phyloP scores from a whole-genome alignment of 176 grass and related monocot species.

The Elymus sibiricus region DNA sequence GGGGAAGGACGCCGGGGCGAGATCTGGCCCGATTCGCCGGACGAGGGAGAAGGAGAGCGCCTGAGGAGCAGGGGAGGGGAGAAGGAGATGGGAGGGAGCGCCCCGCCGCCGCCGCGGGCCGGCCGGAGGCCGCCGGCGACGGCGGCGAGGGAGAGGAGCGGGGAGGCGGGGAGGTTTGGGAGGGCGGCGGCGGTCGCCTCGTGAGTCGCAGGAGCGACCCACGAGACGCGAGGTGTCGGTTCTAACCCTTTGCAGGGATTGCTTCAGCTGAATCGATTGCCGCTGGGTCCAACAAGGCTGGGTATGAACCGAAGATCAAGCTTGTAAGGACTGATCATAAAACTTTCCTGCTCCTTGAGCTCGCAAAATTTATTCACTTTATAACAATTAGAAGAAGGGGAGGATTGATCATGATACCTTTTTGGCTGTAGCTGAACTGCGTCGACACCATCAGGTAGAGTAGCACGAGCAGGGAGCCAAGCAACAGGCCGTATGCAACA shows the following conservation, averaged over 20 bases:
- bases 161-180: too few relatives aligned
- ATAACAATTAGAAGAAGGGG: background rate
- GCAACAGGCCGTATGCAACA: conserved; percentile 31
- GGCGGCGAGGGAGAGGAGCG: too few relatives aligned
- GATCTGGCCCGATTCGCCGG: too few relatives aligned
- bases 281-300: conserved; percentile 1
- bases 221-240: too few relatives aligned
- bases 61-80: too few relatives aligned
- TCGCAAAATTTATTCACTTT: background rate
- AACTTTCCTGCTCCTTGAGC: background rate
- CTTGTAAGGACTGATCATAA: background rate
- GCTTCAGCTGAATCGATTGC: background rate
- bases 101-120: too few relatives aligned
- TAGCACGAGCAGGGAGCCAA: conserved; percentile 35
- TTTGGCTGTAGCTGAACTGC: conserved; percentile 31
- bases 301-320: background rate
- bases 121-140: too few relatives aligned
- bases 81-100: too few relatives aligned
- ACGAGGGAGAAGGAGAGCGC: too few relatives aligned
- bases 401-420: conserved; percentile 21
- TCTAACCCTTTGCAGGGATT: background rate
- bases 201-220: too few relatives aligned
- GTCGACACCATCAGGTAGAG: conserved; percentile 33
- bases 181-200: too few relatives aligned
- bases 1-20: too few relatives aligned